Evolutionary conservation across 208 protist species (phyloP).

Genomic region (Histomonas meleagridis): DNA sequence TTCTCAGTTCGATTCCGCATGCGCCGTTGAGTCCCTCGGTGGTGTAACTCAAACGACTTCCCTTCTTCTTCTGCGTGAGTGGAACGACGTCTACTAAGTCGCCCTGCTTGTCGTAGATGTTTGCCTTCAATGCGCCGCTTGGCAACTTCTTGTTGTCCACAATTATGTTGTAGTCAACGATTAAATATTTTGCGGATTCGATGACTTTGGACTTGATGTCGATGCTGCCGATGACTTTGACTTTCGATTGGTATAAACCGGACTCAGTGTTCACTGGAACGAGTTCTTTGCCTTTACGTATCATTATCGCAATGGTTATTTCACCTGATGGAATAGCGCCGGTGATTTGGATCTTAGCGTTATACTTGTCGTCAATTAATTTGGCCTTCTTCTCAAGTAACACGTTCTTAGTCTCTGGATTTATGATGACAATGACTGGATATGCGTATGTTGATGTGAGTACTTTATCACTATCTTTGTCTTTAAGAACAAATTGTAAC

Average conservation of each 20-base stretch:
- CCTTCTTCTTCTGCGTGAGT: neutral
- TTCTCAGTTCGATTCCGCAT: neutral
- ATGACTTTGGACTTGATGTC: neutral
- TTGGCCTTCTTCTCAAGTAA: neutral
- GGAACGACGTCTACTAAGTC: neutral
- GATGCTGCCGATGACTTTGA: neutral
- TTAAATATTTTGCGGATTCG: neutral
- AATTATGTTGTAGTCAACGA: neutral
- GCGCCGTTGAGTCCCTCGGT: neutral
- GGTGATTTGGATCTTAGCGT: neutral
- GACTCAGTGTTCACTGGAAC: neutral
- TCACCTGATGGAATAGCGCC: neutral
- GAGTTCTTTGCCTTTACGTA: constrained; percentile 10
- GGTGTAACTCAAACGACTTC: neutral
- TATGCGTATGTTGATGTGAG: neutral
- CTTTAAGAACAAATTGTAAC: neutral
- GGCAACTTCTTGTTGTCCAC: neutral
- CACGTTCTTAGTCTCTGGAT: neutral
- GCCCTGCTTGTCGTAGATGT: neutral
- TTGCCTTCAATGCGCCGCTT: neutral
- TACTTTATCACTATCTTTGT: neutral
- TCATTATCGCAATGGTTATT: neutral
- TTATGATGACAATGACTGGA: neutral
- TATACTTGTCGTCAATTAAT: neutral
- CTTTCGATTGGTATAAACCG: neutral